A percentile compares a stretch with the other conserved stretches of the same genome.
phyloP scores from a whole-genome alignment of 2,329 filamentous ascomycete species.

The Fusarium sp. region DNA sequence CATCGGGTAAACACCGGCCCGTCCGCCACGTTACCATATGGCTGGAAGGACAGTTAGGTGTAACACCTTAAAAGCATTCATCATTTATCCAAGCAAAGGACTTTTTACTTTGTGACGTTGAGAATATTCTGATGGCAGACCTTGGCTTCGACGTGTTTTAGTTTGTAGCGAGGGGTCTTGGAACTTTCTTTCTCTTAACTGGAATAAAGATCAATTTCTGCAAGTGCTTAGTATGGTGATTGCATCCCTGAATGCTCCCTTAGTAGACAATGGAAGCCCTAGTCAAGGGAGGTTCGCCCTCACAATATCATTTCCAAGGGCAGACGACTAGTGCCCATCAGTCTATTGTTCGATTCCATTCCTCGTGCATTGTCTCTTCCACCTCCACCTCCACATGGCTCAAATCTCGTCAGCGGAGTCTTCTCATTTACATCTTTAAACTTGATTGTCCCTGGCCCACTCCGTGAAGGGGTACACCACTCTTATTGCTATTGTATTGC shows the following conservation, averaged over 20 bases:
- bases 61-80: slow-evolving; percentile 1
- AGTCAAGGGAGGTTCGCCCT: slow-evolving; percentile 24
- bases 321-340: slow-evolving; percentile 8
- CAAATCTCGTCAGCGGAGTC: background rate
- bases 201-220: background rate
- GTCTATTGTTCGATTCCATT: background rate
- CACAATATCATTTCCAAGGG: slow-evolving; percentile 7
- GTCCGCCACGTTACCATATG: slow-evolving; percentile 26
- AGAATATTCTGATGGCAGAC: background rate
- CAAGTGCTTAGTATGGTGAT: background rate
- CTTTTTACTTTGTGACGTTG: background rate
- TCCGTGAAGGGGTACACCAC: slow-evolving; percentile 14
- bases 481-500: slow-evolving; percentile 5
- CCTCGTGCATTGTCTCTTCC: background rate
- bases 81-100: background rate
- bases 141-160: no score
- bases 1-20: slow-evolving; percentile 47
- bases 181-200: background rate
- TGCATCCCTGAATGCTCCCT: slow-evolving; percentile 20
- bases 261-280: slow-evolving; percentile 15
- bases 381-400: background rate
- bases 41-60: slow-evolving; percentile 23
- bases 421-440: background rate
- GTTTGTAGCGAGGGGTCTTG: no score
- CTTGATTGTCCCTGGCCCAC: slow-evolving; percentile 9